Conservation (phyloP, 2,329 filamentous ascomycete genomes). For the Nigrospora sphaerica region DNA sequence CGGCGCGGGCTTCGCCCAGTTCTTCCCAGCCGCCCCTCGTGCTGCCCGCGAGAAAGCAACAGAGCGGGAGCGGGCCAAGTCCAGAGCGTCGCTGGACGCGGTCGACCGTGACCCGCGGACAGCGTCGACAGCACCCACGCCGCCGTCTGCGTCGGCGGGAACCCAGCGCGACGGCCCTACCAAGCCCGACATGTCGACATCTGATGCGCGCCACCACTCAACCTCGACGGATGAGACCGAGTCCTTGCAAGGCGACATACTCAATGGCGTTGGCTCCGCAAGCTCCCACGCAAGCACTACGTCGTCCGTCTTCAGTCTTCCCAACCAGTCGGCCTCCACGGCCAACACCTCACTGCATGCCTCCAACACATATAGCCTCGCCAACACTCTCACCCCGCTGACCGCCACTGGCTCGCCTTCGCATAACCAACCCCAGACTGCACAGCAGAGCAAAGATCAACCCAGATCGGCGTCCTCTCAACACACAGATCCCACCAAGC, state of each 20-base stretch:
- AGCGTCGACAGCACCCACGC: constrained; percentile 7
- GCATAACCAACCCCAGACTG: constrained; percentile 27
- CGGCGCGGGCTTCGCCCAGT: constrained; percentile 81
- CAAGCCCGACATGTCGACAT: constrained; percentile 24
- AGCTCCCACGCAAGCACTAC: constrained; percentile 65
- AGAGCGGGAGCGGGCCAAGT: constrained; percentile 55
- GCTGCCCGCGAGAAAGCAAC: constrained; percentile 52
- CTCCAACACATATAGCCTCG: constrained; percentile 30
- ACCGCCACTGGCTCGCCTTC: constrained; percentile 46
- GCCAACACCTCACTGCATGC: constrained; percentile 27
- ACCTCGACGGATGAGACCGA: constrained; percentile 48
- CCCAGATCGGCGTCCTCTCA: constrained; percentile 40
- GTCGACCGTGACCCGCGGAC: constrained; percentile 19
- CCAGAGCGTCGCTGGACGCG: constrained; percentile 24
- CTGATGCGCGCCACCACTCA: constrained; percentile 28
- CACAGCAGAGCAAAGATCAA: constrained; percentile 44
- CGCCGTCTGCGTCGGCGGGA: constrained; percentile 5
- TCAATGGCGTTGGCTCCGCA: constrained; percentile 64
- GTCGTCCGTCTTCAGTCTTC: constrained; percentile 62
- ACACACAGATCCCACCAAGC: constrained; percentile 30
- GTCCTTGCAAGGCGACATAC: constrained; percentile 55
- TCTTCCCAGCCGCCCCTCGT: constrained; percentile 73
- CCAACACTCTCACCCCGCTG: constrained; percentile 37
- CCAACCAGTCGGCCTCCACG: constrained; percentile 32
- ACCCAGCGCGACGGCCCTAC: constrained; percentile 24